These are phyloP conservation scores for Solanum corneliomulleri DNA, from an alignment of 257 asterid genomes.

Conservation along the genomic window DNA sequence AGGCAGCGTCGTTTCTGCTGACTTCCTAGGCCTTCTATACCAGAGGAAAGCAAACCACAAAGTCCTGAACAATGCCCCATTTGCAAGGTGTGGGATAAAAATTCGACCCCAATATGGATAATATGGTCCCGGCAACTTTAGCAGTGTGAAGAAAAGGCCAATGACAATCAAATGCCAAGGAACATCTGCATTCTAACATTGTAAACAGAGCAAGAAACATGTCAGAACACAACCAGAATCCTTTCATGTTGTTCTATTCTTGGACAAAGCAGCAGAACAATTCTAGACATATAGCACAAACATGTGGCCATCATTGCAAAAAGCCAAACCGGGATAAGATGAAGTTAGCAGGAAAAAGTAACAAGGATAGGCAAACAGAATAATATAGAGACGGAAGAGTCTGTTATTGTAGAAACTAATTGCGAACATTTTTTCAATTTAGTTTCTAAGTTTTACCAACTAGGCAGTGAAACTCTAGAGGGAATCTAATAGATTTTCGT, in stretches of 20 bases:
- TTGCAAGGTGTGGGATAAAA: constrained; percentile 78
- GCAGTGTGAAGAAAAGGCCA: constrained; percentile 41
- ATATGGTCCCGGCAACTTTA: constrained; percentile 84
- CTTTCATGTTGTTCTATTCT: background rate
- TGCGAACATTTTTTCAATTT: background rate
- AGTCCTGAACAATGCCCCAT: constrained; percentile 70
- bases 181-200: constrained; percentile 55
- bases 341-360: background rate
- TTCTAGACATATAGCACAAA: background rate
- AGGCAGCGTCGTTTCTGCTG: constrained; percentile 13
- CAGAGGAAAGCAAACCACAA: constrained; percentile 67
- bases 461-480: background rate
- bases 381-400: background rate
- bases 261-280: background rate
- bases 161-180: constrained; percentile 82
- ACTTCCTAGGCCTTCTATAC: constrained; percentile 39
- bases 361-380: background rate
- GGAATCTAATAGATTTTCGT: background rate
- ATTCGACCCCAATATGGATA: constrained; percentile 94
- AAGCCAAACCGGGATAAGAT: background rate
- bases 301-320: background rate
- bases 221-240: background rate
- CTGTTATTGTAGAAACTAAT: background rate
- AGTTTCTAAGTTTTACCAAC: background rate
- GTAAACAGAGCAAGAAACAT: background rate